Base-by-base conservation (phyloP, 2,329 filamentous ascomycete genomes). In the Ophiostoma sp. region DNA sequence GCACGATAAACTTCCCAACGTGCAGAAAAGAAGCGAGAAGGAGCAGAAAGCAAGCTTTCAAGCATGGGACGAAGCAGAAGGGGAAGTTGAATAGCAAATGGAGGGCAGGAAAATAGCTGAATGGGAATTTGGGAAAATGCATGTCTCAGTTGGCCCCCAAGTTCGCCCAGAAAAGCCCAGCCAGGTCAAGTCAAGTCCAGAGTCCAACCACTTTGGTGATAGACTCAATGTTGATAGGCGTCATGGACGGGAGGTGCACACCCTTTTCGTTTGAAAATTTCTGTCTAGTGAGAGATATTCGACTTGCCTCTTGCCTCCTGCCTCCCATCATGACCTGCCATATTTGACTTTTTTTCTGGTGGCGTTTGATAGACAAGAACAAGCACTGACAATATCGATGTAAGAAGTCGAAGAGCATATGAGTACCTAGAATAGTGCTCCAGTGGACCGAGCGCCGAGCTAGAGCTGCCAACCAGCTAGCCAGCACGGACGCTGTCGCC, bases 1-100 rank as follows among this genome's bases (percentile, higher is more conserved):
- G 33, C 59, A 39, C n/a, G 55, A 2, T 63, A 9, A 31, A 39
- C n/a, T 63, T 63, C 59, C 59, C 19, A 63, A 63, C 19, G 36
- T 22, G 61, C 8, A 64, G 61, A 64, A 64, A 63, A 45, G 36
- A 64, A 64, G 61, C 61, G 61, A 64, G 61, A 36, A 28, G 3
- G n/a, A 8, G n/a, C 12, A 64, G 42, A 36, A 25, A n/a, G 12
- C 55, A 61, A 28, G 28, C 15, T 17, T 3, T 19, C 9, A 8
- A 3, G 17, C 22, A 17, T 59, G 55, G 25, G 7, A 6, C 2
- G 1, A 17, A 50, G 2, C 3, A 11, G 15, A 8, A 28, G 1
- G 9, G 22, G 22, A n/a, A 61, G 33, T 36, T 36, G 33, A 36
- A 33, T 2, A 63, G n/a, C 33, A 22, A 22, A 59, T 33, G 15